Evolutionary conservation across 257 asterid genomes (phyloP), one percentile per base, ranked within the genome.

Genomic region (Solanum bulbocastanum): DNA sequence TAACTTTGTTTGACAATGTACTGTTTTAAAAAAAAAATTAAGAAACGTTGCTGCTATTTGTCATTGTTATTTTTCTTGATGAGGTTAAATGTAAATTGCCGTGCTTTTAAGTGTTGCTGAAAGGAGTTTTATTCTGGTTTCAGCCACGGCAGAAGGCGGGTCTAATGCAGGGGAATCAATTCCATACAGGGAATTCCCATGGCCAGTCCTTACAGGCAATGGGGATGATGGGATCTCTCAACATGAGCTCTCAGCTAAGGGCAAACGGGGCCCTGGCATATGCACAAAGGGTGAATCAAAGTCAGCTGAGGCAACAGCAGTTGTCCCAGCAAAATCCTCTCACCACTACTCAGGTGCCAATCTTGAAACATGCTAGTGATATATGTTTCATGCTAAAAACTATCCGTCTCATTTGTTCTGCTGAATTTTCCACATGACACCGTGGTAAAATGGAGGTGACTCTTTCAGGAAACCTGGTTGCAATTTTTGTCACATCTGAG

Each of bases 81-180:
- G 23, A 40, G 13, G 83, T 40, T 76, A 76, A 23, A 35, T 40
- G 9, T 39, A 40, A 40, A n/a, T 76, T 16, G 33, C 10, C 7
- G 40, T 87, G 75, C 73, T 84, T 83, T 78, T 49, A 79, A 56
- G 87, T 58, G 83, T 42, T 87, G 88, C 90, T 91, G 75, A 91
- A 68, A 71, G n/a, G 62, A 42, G 25, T 75, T 91, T 86, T 42
- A 44, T 90, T n/a, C 81, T 90, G 44, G 86, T 42, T 93, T 96
- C 94, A 97, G 98, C 98, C 97, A 22, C 93, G 98, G 52, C 98
- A 94, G 90, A 95, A 96, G 92, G 93, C 96, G 6, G 95, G 94
- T 74, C 91, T 94, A 83, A 88, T 93, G 92, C 98, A 91, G 91
- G 98, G 98, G 86, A 92, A 95, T 73, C 99, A 96, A 92, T 93